Evolutionary conservation across 345 rosid genomes (phyloP).

Genomic region (Clausena lansium): DNA sequence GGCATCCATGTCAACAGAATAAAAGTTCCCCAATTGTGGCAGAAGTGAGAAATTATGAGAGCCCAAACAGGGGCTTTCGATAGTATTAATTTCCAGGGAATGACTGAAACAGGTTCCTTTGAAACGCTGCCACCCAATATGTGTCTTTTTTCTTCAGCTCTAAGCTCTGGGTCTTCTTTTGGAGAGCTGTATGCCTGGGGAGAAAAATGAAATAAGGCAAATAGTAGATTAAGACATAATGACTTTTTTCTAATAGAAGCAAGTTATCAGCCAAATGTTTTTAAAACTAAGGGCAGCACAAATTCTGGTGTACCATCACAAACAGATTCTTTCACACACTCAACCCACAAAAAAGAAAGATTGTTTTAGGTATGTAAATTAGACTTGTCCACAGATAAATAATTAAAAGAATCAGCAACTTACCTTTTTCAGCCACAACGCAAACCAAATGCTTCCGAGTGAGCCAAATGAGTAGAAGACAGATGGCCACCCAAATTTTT

Average conservation of each 20-base stretch:
- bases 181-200: slow-evolving; percentile 88
- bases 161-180: slow-evolving; percentile 72
- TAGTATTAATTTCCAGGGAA: slow-evolving; percentile 91
- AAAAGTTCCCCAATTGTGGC: slow-evolving; percentile 99
- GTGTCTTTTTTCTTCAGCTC: slow-evolving; percentile 56
- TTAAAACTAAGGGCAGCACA: slow-evolving; percentile 8
- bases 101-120: slow-evolving; percentile 77
- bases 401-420: slow-evolving; percentile 21
- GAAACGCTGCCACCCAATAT: slow-evolving; percentile 63
- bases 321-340: neutral
- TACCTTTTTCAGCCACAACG: slow-evolving; percentile 70
- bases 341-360: neutral
- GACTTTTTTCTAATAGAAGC: neutral
- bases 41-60: slow-evolving; percentile 89
- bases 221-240: neutral
- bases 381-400: neutral
- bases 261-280: neutral
- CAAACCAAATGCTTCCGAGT: slow-evolving; percentile 91
- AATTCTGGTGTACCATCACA: slow-evolving; percentile 4
- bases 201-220: slow-evolving; percentile 23
- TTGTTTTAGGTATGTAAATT: neutral
- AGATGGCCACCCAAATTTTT: slow-evolving; percentile 92
- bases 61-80: slow-evolving; percentile 99
- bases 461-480: slow-evolving; percentile 95
- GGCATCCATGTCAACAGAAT: slow-evolving; percentile 99